Evolutionary conservation across 208 protist species (phyloP), one percentile per base, ranked within the genome.

Genomic region (Phytomonas serpens): DNA sequence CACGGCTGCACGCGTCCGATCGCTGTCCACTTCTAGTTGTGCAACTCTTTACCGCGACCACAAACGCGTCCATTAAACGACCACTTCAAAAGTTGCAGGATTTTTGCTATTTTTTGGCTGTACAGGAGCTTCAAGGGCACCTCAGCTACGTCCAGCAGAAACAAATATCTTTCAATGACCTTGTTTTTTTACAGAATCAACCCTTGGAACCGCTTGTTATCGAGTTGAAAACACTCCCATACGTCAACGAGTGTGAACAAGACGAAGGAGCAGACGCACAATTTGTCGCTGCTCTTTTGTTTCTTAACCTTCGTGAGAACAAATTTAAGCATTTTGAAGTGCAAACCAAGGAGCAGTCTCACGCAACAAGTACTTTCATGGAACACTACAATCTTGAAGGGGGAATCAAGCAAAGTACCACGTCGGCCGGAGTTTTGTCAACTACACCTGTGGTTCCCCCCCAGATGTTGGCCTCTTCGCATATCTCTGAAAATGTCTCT

Each of bases 61-160:
- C 74, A 16, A 87, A 85, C 74, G 80, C 87, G 7, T 75, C 69
- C 27, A 77, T 93, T 67, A 63, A 82, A 36, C 87, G 87, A 4
- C 83, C 86, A 4, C 80, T 94, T 23, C 82, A 88, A 47, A 93
- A 92, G 67, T 73, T 96, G 65, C 81, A 88, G 72, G 85, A 93
- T 69, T 94, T 92, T 72, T 93, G 87, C 73, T 96, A 92, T 69
- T 82, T 90, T 51, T 75, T 96, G 13, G 91, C 91, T 0, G 75
- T 96, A 31, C 89, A 96, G 77, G 91, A 96, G 71, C 74, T 96
- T 14, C 91, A 94, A 72, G 83, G 84, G 0, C 89, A 96, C 69
- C 73, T 94, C 9, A 96, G 92, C 76, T 96, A 93, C 76, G 87
- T 92, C 11, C 87, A 91, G 67, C 82, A 93, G 73, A 91, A 89